These are phyloP conservation scores for Phylloporus rhodoxanthus DNA, from an alignment of 768 basidiomycete genomes.

Conservation along the genomic window DNA sequence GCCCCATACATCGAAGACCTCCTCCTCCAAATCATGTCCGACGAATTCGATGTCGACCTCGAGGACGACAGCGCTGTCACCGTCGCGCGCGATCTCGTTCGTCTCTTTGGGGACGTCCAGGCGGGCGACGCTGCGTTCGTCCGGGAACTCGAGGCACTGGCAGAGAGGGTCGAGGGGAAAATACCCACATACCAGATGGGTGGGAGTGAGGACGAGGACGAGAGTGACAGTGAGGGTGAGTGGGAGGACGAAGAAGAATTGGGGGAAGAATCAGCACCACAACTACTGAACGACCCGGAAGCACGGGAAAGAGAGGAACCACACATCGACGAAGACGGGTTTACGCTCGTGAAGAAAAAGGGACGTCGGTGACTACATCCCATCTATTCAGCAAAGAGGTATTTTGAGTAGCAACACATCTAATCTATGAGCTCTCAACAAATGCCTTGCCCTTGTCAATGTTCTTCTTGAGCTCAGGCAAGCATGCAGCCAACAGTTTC, in stretches of 20 bases:
- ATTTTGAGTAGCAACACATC: conserved; percentile 14
- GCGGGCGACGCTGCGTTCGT: conserved; percentile 47
- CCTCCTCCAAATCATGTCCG: conserved; percentile 75
- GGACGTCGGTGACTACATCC: conserved; percentile 35
- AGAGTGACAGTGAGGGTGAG: conserved; percentile 43
- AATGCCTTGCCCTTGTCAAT: conserved; percentile 91
- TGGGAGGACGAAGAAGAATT: conserved; percentile 32
- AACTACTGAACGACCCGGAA: conserved; percentile 42
- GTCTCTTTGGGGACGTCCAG: conserved; percentile 55
- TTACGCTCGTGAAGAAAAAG: conserved; percentile 69
- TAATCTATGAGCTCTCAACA: conserved; percentile 40
- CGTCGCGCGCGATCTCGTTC: conserved; percentile 68
- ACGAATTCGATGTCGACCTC: conserved; percentile 79
- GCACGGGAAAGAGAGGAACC: conserved; percentile 41
- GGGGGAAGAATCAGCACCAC: conserved; percentile 51
- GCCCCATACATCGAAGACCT: conserved; percentile 75
- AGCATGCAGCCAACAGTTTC: conserved; percentile 77
- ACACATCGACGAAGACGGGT: conserved; percentile 88
- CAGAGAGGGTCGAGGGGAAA: conserved; percentile 53
- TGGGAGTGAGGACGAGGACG: conserved; percentile 31
- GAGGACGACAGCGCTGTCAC: conserved; percentile 79
- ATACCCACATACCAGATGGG: conserved; percentile 44
- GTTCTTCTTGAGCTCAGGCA: conserved; percentile 95
- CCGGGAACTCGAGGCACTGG: conserved; percentile 55
- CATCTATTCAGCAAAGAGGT: conserved; percentile 17